Percentiles rank a stretch among this genome's conserved stretches.
Evolutionary conservation across 805 yeast species (phyloP).

Genomic region (Cyberlindnera bimundalis): DNA sequence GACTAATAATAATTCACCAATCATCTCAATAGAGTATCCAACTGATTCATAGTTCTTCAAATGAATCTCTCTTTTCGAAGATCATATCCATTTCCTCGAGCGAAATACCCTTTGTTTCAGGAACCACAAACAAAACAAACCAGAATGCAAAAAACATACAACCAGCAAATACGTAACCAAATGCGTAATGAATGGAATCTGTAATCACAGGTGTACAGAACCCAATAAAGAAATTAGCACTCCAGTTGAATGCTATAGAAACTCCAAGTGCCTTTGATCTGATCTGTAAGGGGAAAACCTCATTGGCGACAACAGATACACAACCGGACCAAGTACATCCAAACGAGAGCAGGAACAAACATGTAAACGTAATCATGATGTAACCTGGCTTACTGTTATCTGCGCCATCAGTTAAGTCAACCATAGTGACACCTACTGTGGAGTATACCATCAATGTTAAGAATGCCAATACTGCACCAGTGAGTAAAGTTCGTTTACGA

Average conservation of each 20-base stretch:
- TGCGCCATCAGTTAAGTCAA: slow-evolving; percentile 29
- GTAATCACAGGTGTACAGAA: slow-evolving; percentile 64
- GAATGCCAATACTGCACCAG: slow-evolving; percentile 45
- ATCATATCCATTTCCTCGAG: slow-evolving; percentile 75
- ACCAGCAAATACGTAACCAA: slow-evolving; percentile 57
- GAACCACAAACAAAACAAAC: slow-evolving; percentile 53
- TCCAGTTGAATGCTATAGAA: slow-evolving; percentile 57
- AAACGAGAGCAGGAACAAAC: slow-evolving; percentile 47
- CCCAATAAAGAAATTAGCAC: slow-evolving; percentile 48
- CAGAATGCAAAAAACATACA: slow-evolving; percentile 42
- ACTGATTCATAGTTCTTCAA: not conserved
- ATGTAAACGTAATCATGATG: slow-evolving; percentile 54
- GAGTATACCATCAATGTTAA: slow-evolving; percentile 52
- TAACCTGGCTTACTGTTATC: slow-evolving; percentile 40
- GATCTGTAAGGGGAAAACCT: slow-evolving; percentile 55
- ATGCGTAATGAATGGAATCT: slow-evolving; percentile 50
- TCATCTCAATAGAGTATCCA: too few species aligned
- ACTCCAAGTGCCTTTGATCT: slow-evolving; percentile 52
- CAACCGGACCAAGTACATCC: slow-evolving; percentile 61
- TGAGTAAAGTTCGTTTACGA: slow-evolving; percentile 36
- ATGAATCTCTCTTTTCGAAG: slow-evolving; percentile 32
- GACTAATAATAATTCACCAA: too few species aligned
- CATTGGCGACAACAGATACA: slow-evolving; percentile 43
- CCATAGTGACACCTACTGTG: slow-evolving; percentile 39
- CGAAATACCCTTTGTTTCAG: slow-evolving; percentile 78